Evolutionary conservation across 2,329 filamentous ascomycete genomes (phyloP).

Genomic region (Cercospora canescens): DNA sequence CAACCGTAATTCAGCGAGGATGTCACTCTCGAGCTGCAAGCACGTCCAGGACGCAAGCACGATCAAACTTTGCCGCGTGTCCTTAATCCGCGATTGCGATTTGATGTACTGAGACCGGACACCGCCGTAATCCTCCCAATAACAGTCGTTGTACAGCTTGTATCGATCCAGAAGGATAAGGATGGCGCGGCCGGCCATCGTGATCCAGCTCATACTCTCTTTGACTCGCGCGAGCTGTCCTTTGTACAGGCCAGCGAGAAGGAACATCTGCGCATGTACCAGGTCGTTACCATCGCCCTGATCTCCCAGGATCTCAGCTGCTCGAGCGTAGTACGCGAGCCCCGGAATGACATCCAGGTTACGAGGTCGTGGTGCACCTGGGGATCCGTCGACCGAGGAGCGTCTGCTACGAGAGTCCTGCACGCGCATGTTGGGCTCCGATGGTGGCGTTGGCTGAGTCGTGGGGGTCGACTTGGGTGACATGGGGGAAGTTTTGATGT

Average conservation of each 20-base stretch:
- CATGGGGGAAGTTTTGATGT: conserved; percentile 40
- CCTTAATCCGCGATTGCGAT: conserved; percentile 32
- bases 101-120: conserved; percentile 33
- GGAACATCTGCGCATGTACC: conserved; percentile 78
- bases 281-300: conserved; percentile 77
- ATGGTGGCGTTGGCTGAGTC: conserved; percentile 34
- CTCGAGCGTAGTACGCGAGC: conserved; percentile 83
- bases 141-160: conserved; percentile 41
- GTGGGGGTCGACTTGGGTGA: conserved; percentile 39
- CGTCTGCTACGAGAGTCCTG: conserved; percentile 32
- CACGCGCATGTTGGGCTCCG: conserved; percentile 25
- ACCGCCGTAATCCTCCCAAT: conserved; percentile 39
- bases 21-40: conserved; percentile 90
- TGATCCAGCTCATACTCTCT: conserved; percentile 77
- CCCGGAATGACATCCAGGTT: conserved; percentile 81
- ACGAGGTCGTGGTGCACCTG: conserved; percentile 19
- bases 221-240: conserved; percentile 84
- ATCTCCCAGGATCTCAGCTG: conserved; percentile 81
- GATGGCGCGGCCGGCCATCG: conserved; percentile 59
- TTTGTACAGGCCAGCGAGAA: conserved; percentile 84
- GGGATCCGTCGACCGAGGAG: conserved; percentile 33
- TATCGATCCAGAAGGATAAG: conserved; percentile 76
- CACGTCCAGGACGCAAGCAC: conserved; percentile 86
- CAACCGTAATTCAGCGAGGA: conserved; percentile 77
- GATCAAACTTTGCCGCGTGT: conserved; percentile 42